Evolutionary conservation across 1,139 yeast species (phyloP), one percentile per base, ranked within the genome.

Genomic region (Geotrichum cucujoidarum): DNA sequence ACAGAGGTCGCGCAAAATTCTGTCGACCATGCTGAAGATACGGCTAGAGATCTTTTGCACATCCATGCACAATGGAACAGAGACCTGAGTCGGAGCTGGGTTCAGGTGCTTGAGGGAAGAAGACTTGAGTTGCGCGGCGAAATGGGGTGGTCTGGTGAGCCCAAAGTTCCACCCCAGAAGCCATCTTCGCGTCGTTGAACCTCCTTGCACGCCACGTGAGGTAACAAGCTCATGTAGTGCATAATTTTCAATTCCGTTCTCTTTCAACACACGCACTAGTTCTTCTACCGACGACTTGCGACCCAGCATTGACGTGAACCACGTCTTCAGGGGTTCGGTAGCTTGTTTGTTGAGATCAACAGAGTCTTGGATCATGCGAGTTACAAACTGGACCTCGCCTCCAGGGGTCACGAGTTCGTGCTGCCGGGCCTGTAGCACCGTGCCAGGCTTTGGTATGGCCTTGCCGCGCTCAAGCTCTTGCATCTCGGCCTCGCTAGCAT

Each of bases 251-350:
- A 63, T 53, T 0, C 53, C 45, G 3, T 43, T 21, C 2, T 54
- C 47, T 1, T 55, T 49, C 29, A 70, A 48, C 13, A 47, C 35
- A 3, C 45, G 47, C 1, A 66, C 56, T 3, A 69, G 42, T 3
- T 45, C 47, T 3, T 43, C 43, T 2, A 70, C 43, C 0, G 73
- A 67, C 4, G 57, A 54, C 43, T 59, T 65, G 43, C 66, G 64
- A 0, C 75, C 75, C 2, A 72, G 53, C 55, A 73, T 51, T 1
- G 74, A 63, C 11, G 72, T 66, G 52, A 62, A 71, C 75, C 75
- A 71, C 4, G 33, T 45, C 18, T 64, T 52, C 14, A 45, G 8
- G 2, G 18, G 20, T 10, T n/a, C 25, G 10, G 27, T 8, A 5
- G 24, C 39, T 11, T 16, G 32, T 25, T 2, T 2, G 4, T 34